Evolutionary conservation across 331 rosid species (phyloP).

Genomic region (Quercus phellos): DNA sequence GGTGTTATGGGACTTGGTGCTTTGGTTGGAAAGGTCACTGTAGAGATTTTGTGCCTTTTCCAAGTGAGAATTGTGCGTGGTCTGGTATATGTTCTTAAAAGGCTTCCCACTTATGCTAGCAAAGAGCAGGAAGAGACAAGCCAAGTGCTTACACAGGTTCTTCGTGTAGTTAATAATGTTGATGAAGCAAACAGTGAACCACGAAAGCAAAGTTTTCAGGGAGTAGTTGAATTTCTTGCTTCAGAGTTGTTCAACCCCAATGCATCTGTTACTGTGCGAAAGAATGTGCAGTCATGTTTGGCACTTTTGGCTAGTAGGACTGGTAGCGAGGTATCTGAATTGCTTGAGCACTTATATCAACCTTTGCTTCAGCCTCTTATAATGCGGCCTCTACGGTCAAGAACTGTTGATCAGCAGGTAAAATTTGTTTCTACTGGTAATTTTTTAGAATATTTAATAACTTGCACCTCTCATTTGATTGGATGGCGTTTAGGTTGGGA

Average conservation of each 20-base stretch:
- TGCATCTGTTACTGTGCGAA: constrained; percentile 90
- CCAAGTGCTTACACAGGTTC: constrained; percentile 97
- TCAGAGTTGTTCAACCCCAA: constrained; percentile 89
- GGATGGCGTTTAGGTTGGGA: constrained; percentile 68
- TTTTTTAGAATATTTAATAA: constrained; percentile 13
- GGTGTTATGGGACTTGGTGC: constrained; percentile 99
- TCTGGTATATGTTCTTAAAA: constrained; percentile 86
- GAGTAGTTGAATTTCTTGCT: constrained; percentile 88
- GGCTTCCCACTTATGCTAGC: constrained; percentile 89
- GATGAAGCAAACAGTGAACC: constrained; percentile 98
- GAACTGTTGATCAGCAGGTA: constrained; percentile 97
- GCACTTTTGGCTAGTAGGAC: constrained; percentile 95
- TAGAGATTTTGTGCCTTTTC: constrained; percentile 79
- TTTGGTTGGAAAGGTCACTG: constrained; percentile 95
- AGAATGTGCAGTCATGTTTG: constrained; percentile 94
- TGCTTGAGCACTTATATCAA: constrained; percentile 81
- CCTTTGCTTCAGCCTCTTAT: constrained; percentile 92
- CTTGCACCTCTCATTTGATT: constrained; percentile 22
- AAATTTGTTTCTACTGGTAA: constrained; percentile 15
- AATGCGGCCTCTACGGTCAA: constrained; percentile 69
- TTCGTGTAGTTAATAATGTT: constrained; percentile 95
- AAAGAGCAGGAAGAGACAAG: constrained; percentile 99
- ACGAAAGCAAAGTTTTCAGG: constrained; percentile 84
- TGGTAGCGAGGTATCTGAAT: constrained; percentile 98
- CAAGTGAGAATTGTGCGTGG: constrained; percentile 96